Base-by-base conservation (phyloP, 2,329 filamentous ascomycete genomes). In the Diaporthe batatas region DNA sequence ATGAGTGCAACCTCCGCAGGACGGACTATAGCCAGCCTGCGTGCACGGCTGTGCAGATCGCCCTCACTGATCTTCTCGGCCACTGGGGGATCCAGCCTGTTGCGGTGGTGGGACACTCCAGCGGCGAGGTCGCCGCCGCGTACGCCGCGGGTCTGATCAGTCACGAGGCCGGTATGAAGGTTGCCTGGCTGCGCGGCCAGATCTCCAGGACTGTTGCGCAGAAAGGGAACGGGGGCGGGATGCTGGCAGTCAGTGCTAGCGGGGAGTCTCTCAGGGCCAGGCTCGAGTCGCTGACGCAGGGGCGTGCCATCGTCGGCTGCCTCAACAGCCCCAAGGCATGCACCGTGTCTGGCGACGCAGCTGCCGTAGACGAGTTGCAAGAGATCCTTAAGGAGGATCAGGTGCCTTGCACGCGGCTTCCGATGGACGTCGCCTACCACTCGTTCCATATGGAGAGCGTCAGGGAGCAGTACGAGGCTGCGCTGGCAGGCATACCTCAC, bases 121-220 rank as follows among this genome's bases (percentile, higher is more conserved):
- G 78, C 14, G 83, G 83, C 3, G 83, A 84, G 71, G 83, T 84
- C 21, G 82, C 79, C 0, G 83, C 81, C 14, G 83, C 82, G 0
- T 85, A 83, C 72, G 53, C 42, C 14, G 71, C 71, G 1, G 71
- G 71, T 0, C 59, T 69, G 12, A 59, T 72, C 34, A 53, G 62
- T 29, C 71, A 72, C 7, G 64, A 29, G 0, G 32, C 64, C 6
- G 53, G 49, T 2, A 51, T 72, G 78, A 80, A 82, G 0, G 81
- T 86, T 16, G 88, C 88, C 0, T 90, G 89, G 77, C 83, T 84
- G 75, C 81, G 86, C 32, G 86, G 84, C 0, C 81, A 83, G 44
- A 81, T 86, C n/a, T 81, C 85, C 2, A 81, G 81, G 2, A 80
- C 83, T 3, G 77, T 87, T 51, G 85, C 83, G 69, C 73, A 82